phyloP scores from a whole-genome alignment of 2,329 filamentous ascomycete genomes.

The Penicillium sp. region DNA sequence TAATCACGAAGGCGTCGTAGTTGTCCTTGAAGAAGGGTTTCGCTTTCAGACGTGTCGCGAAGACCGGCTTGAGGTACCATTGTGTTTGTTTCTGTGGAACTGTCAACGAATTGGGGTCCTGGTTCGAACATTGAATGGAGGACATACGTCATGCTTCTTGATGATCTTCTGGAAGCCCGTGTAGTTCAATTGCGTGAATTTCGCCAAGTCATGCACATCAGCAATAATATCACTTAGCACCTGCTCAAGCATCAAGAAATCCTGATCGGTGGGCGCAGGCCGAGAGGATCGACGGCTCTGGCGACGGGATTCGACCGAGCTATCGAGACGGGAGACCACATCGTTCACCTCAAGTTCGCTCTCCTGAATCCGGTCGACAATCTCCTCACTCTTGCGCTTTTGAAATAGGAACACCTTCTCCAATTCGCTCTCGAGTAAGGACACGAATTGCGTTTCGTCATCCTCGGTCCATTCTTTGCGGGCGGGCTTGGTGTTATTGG shows the following conservation, averaged over 20 bases:
- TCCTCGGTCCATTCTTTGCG: slow-evolving; percentile 79
- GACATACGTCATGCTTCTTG: slow-evolving; percentile 92
- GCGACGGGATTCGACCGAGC: slow-evolving; percentile 46
- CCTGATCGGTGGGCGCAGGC: slow-evolving; percentile 68
- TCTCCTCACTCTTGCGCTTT: slow-evolving; percentile 94
- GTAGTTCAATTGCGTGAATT: slow-evolving; percentile 98
- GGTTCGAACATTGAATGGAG: not conserved
- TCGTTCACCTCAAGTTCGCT: slow-evolving; percentile 87
- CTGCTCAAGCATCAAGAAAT: slow-evolving; percentile 90
- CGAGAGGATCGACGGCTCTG: slow-evolving; percentile 26
- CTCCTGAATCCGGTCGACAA: slow-evolving; percentile 80
- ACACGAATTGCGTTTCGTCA: slow-evolving; percentile 84
- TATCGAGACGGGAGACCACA: slow-evolving; percentile 70
- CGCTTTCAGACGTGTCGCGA: slow-evolving; percentile 86
- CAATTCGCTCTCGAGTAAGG: slow-evolving; percentile 81
- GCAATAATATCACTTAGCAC: slow-evolving; percentile 97
- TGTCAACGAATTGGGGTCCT: slow-evolving; percentile 6
- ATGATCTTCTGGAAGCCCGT: slow-evolving; percentile 99
- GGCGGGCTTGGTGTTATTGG: slow-evolving; percentile 46
- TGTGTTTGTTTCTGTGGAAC: slow-evolving; percentile 75
- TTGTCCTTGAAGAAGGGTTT: slow-evolving; percentile 99
- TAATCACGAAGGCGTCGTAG: slow-evolving; percentile 92
- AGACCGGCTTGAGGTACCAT: slow-evolving; percentile 93
- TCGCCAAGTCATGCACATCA: slow-evolving; percentile 95
- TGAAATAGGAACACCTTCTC: slow-evolving; percentile 98